Conservation (phyloP, 192 early-diverging fungal genomes). For the Coemansia furcata region DNA sequence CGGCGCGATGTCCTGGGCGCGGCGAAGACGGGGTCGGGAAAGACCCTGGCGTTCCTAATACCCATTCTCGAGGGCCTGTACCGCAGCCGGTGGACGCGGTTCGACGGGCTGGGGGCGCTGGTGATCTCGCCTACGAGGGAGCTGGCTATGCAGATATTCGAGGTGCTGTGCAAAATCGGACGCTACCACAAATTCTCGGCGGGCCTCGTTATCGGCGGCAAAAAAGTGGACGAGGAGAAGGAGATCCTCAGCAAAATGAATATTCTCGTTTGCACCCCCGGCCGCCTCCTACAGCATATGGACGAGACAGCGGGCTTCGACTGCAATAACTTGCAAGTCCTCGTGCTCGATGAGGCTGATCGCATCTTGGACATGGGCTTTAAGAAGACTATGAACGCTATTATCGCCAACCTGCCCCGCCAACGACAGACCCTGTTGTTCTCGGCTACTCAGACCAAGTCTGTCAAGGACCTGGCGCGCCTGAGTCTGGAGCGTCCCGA, state of each 20-base stretch:
- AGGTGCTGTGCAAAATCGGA: conserved; percentile 74
- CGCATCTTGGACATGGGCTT: conserved; percentile 88
- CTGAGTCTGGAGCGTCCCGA: conserved; percentile 88
- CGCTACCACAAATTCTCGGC: conserved; percentile 79
- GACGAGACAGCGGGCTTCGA: conserved; percentile 89
- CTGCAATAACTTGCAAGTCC: conserved; percentile 71
- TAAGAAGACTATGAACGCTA: conserved; percentile 76
- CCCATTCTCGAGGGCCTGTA: conserved; percentile 83
- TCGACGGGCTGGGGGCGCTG: conserved; percentile 78
- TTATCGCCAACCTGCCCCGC: conserved; percentile 78
- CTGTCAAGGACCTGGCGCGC: conserved; percentile 90
- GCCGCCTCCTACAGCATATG: conserved; percentile 85
- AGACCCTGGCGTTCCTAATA: conserved; percentile 77
- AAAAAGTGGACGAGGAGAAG: conserved; percentile 80
- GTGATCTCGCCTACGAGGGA: conserved; percentile 85
- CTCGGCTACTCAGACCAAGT: conserved; percentile 97
- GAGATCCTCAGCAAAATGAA: conserved; percentile 74
- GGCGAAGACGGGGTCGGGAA: conserved; percentile 84
- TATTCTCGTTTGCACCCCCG: conserved; percentile 78
- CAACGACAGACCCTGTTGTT: conserved; percentile 92
- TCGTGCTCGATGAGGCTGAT: conserved; percentile 85
- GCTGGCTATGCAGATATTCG: conserved; percentile 89
- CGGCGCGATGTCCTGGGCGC: conserved; percentile 78
- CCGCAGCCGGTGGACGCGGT: conserved; percentile 75
- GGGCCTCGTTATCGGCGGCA: conserved; percentile 92